Percentiles rank a stretch among this genome's conserved stretches.
These are phyloP conservation scores for Paraphaeosphaeria sporulosa DNA, from an alignment of 2,329 filamentous ascomycete genomes.

Conservation along the genomic window DNA sequence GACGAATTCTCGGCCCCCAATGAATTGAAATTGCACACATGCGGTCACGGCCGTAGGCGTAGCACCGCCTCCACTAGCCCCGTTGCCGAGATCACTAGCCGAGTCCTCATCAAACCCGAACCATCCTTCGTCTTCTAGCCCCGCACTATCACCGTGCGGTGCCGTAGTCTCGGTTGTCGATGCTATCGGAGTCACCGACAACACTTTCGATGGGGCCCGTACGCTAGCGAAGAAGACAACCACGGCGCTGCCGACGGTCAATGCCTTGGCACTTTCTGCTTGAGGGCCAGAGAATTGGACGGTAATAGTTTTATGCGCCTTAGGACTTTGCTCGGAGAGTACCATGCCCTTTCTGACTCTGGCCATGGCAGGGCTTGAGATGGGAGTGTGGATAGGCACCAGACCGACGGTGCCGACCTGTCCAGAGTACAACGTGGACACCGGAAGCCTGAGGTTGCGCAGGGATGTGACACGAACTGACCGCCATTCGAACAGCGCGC, in stretches of 20 bases:
- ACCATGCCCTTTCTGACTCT: slow-evolving; percentile 82
- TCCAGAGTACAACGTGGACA: slow-evolving; percentile 75
- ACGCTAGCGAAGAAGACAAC: slow-evolving; percentile 91
- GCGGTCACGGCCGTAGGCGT: slow-evolving; percentile 49
- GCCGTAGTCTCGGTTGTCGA: slow-evolving; percentile 27
- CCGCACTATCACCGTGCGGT: slow-evolving; percentile 26
- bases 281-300: slow-evolving; percentile 68
- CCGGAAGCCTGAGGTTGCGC: slow-evolving; percentile 84
- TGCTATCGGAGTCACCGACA: slow-evolving; percentile 54
- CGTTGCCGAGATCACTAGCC: slow-evolving; percentile 50
- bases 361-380: slow-evolving; percentile 39
- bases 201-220: slow-evolving; percentile 78
- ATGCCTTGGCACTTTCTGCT: slow-evolving; percentile 65
- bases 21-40: slow-evolving; percentile 71
- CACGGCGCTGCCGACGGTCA: slow-evolving; percentile 73
- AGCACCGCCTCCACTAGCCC: slow-evolving; percentile 29
- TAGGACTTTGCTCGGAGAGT: slow-evolving; percentile 67
- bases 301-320: slow-evolving; percentile 58
- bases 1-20: slow-evolving; percentile 75
- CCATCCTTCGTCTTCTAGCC: slow-evolving; percentile 52
- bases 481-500: slow-evolving; percentile 69
- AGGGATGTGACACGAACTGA: slow-evolving; percentile 83
- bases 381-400: slow-evolving; percentile 52
- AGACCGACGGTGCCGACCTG: slow-evolving; percentile 92
- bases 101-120: slow-evolving; percentile 57